phyloP scores from a whole-genome alignment of 768 basidiomycete genomes.

The Rossbeevera mucosa region DNA sequence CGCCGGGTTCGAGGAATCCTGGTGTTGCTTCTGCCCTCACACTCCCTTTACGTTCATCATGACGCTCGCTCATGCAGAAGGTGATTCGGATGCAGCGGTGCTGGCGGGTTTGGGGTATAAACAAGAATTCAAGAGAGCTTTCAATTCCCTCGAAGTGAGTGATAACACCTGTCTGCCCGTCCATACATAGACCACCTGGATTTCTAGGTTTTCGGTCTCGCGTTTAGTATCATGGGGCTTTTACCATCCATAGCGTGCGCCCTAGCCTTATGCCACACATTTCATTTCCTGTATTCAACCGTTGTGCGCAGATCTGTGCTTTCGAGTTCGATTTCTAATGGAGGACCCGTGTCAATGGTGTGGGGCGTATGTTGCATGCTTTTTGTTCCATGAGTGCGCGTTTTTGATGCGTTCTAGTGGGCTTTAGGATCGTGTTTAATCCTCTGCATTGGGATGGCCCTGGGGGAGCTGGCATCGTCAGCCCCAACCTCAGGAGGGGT shows the following conservation, averaged over 20 bases:
- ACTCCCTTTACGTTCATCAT: neutral
- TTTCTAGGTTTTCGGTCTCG: slow-evolving; percentile 59
- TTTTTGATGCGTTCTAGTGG: slow-evolving; percentile 22
- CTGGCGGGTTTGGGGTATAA: slow-evolving; percentile 31
- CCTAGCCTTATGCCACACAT: slow-evolving; percentile 10
- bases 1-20: neutral
- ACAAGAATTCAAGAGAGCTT: slow-evolving; percentile 33
- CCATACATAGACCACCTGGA: neutral
- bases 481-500: slow-evolving; percentile 38
- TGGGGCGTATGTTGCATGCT: slow-evolving; percentile 31
- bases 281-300: neutral
- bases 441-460: slow-evolving; percentile 33
- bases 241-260: slow-evolving; percentile 57
- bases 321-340: slow-evolving; percentile 42
- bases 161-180: neutral
- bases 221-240: slow-evolving; percentile 65
- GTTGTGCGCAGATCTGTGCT: slow-evolving; percentile 37
- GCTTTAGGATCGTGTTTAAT: slow-evolving; percentile 33
- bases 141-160: slow-evolving; percentile 27
- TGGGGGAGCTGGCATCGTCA: slow-evolving; percentile 37
- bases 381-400: neutral
- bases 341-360: slow-evolving; percentile 41
- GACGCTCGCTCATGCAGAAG: neutral
- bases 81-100: slow-evolving; percentile 23
- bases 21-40: neutral